Base-by-base conservation (phyloP, 2,329 filamentous ascomycete genomes). In the Pestalotiopsis sp. region DNA sequence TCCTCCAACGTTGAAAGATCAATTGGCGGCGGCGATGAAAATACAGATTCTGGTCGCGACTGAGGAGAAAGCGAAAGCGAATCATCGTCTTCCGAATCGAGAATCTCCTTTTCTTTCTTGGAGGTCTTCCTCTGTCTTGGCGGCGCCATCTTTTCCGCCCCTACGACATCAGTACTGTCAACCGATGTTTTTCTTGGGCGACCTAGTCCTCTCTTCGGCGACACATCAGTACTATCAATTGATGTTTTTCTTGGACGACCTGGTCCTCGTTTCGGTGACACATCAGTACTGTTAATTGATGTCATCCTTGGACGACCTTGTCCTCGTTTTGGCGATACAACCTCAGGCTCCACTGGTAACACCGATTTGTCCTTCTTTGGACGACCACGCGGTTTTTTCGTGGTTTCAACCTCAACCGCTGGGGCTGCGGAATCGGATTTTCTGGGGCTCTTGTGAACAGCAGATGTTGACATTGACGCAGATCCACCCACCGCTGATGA, bases 61-160 rank as follows among this genome's bases (percentile, higher is more conserved):
- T 68, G 69, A 0, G 79, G 75, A 3, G 79, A 80, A 55, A 71
- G 76, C 63, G 71, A 74, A 72, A 68, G 67, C 70, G 39, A 66
- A 71, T 64, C 69, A 6, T 75, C 70, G 11, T 85, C 83, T 26
- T 85, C 86, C 0, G 85, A 84, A 72, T 88, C 87, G 10, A 81
- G 80, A 39, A 88, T 86, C 72, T 88, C 86, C n/a, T 82, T 67
- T 13, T 72, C 71, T 68, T 73, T 70, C 3, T 61, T 30, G 2
- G 63, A 30, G 1, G 59, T 5, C 6, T 71, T 72, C 60, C 69
- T 72, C n/a, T 71, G 71, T 59, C 68, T 72, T 52, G 64, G 7
- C 59, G 68, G 35, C 66, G 68, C 35, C 66, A 52, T 30, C 55
- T 65, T 3, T 57, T 58, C 38, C 17, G 61, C 3, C 57, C 65